Evolutionary conservation across 805 yeast genomes (phyloP).

Genomic region (Metschnikowia lochheadii): DNA sequence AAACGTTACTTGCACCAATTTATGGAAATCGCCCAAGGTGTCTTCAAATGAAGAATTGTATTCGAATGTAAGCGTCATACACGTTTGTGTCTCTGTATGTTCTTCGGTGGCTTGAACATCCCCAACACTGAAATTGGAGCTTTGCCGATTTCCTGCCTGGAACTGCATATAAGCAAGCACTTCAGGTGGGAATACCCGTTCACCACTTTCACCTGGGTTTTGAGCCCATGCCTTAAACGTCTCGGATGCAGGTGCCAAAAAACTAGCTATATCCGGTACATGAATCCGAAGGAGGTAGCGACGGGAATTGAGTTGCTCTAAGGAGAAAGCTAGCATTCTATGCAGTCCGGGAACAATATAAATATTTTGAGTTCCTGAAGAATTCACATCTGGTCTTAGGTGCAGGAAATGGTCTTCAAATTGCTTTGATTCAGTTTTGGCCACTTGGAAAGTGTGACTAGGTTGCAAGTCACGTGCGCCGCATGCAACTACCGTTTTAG

Average conservation of each 20-base stretch:
- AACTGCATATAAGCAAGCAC: neutral
- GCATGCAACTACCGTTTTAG: constrained; percentile 13
- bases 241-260: constrained; percentile 25
- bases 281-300: constrained; percentile 36
- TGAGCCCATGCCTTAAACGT: constrained; percentile 13
- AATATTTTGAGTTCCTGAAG: constrained; percentile 27
- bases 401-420: constrained; percentile 29
- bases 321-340: constrained; percentile 28
- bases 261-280: constrained; percentile 39
- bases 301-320: constrained; percentile 34
- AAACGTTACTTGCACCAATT: constrained; percentile 25
- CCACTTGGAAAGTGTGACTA: constrained; percentile 1
- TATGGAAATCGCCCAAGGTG: constrained; percentile 25
- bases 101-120: too few relatives aligned
- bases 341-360: constrained; percentile 27
- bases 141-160: neutral
- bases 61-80: constrained; percentile 35
- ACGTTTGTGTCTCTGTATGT: constrained; percentile 14
- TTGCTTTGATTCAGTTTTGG: neutral
- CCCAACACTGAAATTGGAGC: neutral
- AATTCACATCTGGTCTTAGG: constrained; percentile 21
- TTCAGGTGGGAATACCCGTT: constrained; percentile 1
- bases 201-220: constrained; percentile 2
- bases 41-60: constrained; percentile 32
- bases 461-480: constrained; percentile 18